Evolutionary conservation across 1,284 basidiomycete species (phyloP).

Genomic region (Moesziomyces globuligerus): DNA sequence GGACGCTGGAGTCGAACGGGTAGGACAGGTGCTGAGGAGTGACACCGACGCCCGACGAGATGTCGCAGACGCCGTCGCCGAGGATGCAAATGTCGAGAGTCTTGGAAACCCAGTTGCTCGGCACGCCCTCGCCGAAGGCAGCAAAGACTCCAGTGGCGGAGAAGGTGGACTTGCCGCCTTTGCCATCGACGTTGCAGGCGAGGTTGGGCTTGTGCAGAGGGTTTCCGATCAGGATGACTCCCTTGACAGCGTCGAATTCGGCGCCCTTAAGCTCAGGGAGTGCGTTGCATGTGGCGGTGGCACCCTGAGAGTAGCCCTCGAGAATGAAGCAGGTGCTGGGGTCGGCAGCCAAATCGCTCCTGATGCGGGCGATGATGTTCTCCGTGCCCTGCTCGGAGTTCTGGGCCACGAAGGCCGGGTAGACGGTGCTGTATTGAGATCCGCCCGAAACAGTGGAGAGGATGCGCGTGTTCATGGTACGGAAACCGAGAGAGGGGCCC

Average conservation of each 20-base stretch:
- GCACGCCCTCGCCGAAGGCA: slow-evolving; percentile 34
- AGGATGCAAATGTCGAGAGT: slow-evolving; percentile 61
- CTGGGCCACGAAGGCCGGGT: slow-evolving; percentile 57
- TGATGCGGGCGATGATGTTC: slow-evolving; percentile 47
- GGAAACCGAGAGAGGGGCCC: slow-evolving; percentile 55
- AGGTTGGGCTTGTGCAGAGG: slow-evolving; percentile 59
- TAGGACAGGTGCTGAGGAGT: slow-evolving; percentile 57
- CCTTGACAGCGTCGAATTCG: slow-evolving; percentile 58
- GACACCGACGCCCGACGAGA: slow-evolving; percentile 49
- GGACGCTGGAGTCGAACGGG: slow-evolving; percentile 36
- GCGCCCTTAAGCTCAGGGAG: slow-evolving; percentile 46
- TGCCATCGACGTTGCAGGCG: slow-evolving; percentile 61
- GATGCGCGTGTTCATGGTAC: slow-evolving; percentile 47
- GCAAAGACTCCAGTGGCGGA: slow-evolving; percentile 42
- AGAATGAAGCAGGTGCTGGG: slow-evolving; percentile 43
- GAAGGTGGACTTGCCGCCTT: slow-evolving; percentile 55
- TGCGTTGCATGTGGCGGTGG: slow-evolving; percentile 62
- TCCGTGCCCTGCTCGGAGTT: slow-evolving; percentile 49
- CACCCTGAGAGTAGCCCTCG: slow-evolving; percentile 59
- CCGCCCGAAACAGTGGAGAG: slow-evolving; percentile 37
- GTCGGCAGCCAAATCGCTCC: slow-evolving; percentile 13
- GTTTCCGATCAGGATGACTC: slow-evolving; percentile 65
- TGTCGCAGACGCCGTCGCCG: slow-evolving; percentile 64
- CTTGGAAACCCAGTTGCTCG: slow-evolving; percentile 55
- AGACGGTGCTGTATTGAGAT: slow-evolving; percentile 60